Evolutionary conservation across 345 rosid species (phyloP), one percentile per base, ranked within the genome.

Genomic region (Melastoma malabathricum): DNA sequence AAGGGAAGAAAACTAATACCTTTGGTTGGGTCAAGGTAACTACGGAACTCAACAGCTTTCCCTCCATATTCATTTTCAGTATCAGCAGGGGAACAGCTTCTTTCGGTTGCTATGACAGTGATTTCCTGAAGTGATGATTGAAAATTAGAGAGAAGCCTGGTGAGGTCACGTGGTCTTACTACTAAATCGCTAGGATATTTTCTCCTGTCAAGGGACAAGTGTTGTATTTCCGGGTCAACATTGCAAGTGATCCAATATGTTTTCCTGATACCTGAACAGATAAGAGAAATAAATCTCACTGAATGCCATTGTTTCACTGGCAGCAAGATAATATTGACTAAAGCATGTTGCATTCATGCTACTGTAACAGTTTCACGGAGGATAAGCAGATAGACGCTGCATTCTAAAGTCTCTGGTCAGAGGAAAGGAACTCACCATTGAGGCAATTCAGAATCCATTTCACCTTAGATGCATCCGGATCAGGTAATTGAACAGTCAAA

Each of bases 61-160:
- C 97, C 95, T 51, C 94, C 97, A 16, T 80, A 79, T 67, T 82
- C 83, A 68, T 72, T 76, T 43, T 62, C 87, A 74, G 68, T 75
- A 77, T 87, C 90, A 27, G 90, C 72, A 62, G 94, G 86, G 43
- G 63, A 54, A 25, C 78, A 69, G 46, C 63, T 55, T 18, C 72
- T 71, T 56, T 87, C 95, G 15, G 98, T 92, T 49, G 97, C 88
- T 57, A 92, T 81, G 46, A 87, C 65, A 50, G 95, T 82, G 48
- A 87, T 92, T 79, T 84, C 98, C 66, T 82, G 97, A 66, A 92
- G 98, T 56, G 97, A 82, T 67, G 97, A 79, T 64, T 87, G 98
- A 65, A 92, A 92, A 70, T 84, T 87, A 34, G 73, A 78, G n/a
- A 87, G 88, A 75, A 87, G 69, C 71, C 84, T 83, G 69, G 71